phyloP scores from a whole-genome alignment of 2,329 filamentous ascomycete genomes.

The Cladosporium sp. region DNA sequence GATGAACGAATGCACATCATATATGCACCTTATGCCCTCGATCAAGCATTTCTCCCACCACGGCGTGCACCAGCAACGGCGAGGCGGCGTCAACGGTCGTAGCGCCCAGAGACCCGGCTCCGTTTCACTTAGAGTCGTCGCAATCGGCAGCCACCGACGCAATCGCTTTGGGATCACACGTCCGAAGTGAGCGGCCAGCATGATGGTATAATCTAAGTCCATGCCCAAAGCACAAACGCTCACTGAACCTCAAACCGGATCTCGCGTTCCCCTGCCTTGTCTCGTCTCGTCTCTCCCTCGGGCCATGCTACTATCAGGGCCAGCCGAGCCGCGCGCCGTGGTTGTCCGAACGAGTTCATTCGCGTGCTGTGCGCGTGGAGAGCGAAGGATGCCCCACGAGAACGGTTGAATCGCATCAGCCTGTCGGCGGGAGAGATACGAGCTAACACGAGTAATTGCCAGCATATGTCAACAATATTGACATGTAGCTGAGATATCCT shows the following conservation, averaged over 20 bases:
- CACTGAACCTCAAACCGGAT: neutral
- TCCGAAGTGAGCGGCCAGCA: neutral
- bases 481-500: neutral
- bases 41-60: neutral
- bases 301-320: neutral
- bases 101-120: neutral
- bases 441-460: neutral
- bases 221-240: neutral
- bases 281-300: neutral
- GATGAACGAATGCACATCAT: too few species aligned
- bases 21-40: neutral
- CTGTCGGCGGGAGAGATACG: neutral
- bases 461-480: neutral
- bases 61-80: neutral
- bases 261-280: neutral
- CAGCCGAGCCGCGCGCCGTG: neutral
- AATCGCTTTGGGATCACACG: neutral
- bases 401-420: neutral
- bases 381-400: constrained; percentile 6
- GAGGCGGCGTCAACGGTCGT: constrained; percentile 1
- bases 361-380: constrained; percentile 1
- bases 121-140: constrained; percentile 3
- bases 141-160: constrained; percentile 2
- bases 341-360: neutral
- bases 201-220: neutral